Conservation (phyloP, 345 rosid species). For the Rhodamnia argentea region DNA sequence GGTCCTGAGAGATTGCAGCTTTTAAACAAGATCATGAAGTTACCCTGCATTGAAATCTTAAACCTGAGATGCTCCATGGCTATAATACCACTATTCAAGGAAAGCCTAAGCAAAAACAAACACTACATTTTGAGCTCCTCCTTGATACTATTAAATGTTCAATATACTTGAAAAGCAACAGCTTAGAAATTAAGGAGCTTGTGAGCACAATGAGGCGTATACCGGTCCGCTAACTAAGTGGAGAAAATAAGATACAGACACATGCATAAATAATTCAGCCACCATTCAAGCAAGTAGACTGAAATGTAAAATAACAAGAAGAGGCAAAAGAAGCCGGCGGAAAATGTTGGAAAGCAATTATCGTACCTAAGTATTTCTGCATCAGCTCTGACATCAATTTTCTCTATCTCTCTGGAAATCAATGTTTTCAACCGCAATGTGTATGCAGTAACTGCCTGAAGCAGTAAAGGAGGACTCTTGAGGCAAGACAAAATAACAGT, state of each 20-base stretch:
- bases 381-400: slow-evolving; percentile 84
- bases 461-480: slow-evolving; percentile 71
- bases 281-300: not conserved
- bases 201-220: not conserved
- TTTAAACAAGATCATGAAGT: not conserved
- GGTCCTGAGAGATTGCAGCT: not conserved
- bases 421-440: slow-evolving; percentile 52
- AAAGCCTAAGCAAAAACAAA: not conserved
- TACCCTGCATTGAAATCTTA: not conserved
- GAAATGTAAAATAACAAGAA: not conserved
- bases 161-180: not conserved
- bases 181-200: not conserved
- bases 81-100: not conserved
- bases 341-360: not conserved
- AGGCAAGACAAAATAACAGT: slow-evolving; percentile 49
- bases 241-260: not conserved
- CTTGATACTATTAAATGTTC: not conserved
- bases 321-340: not conserved
- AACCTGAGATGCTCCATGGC: not conserved
- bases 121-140: not conserved
- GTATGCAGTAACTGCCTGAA: slow-evolving; percentile 65
- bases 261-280: not conserved
- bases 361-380: slow-evolving; percentile 50
- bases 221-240: not conserved
- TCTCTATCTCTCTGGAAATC: slow-evolving; percentile 75